phyloP scores from a whole-genome alignment of 108 stramenopile species.

The Fragilariopsis cylindrus region DNA sequence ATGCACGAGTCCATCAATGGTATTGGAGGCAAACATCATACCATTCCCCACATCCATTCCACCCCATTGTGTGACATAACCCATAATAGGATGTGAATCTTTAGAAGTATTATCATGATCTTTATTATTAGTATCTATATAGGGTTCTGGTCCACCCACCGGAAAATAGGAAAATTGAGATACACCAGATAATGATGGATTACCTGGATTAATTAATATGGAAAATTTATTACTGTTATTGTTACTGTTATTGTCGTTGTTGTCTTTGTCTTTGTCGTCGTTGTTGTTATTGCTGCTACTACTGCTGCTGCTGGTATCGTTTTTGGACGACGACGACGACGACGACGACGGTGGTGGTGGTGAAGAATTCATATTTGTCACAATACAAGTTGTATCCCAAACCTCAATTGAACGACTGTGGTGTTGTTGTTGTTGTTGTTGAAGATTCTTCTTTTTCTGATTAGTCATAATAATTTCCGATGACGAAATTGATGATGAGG shows the following conservation, averaged over 20 bases:
- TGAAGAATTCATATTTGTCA: conserved; percentile 49
- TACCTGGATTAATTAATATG: conserved; percentile 67
- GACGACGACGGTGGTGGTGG: conserved; percentile 8
- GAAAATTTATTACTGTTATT: background rate
- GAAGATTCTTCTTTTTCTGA: background rate
- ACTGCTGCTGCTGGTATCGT: background rate
- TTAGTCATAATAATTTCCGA: too few species aligned
- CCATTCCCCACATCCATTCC: conserved; percentile 82
- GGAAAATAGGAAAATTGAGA: conserved; percentile 80
- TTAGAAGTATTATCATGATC: background rate
- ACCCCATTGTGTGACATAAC: conserved; percentile 74
- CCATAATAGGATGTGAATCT: conserved; percentile 63
- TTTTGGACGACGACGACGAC: background rate
- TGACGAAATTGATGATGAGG: background rate
- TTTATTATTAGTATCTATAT: too few species aligned
- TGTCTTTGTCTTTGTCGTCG: background rate
- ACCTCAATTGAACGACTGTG: conserved; percentile 41
- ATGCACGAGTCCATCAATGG: conserved; percentile 81
- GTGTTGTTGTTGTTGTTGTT: background rate
- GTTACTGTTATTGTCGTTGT: background rate
- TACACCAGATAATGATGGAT: conserved; percentile 70
- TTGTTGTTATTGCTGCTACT: background rate
- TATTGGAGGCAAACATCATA: conserved; percentile 67
- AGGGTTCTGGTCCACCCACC: conserved; percentile 50
- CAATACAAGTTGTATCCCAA: conserved; percentile 81